A percentile compares a stretch with the other conserved stretches of the same genome.
Conservation (phyloP, 257 asterid species). For the Leptodermis oblonga region DNA sequence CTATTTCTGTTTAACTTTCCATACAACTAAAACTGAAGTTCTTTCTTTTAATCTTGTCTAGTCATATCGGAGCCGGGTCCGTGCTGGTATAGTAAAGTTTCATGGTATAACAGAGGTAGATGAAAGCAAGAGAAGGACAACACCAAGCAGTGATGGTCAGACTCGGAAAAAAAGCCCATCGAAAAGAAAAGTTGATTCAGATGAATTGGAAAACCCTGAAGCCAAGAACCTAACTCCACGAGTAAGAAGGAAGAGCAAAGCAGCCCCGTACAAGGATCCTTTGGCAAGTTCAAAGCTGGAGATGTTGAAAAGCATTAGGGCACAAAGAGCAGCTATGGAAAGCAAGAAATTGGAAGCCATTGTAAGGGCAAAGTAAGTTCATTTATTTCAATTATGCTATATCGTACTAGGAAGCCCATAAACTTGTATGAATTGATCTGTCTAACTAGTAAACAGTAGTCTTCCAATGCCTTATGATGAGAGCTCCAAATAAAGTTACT, state of each 20-base stretch:
- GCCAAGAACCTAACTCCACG: conserved; percentile 33
- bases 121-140: conserved; percentile 59
- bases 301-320: conserved; percentile 72
- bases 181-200: conserved; percentile 29
- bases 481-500: neutral
- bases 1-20: neutral
- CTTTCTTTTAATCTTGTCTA: conserved; percentile 20
- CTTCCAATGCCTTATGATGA: neutral
- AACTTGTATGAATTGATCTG: neutral
- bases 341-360: conserved; percentile 54
- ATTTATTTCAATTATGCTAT: neutral
- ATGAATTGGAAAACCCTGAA: conserved; percentile 27
- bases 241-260: conserved; percentile 36
- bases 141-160: conserved; percentile 42
- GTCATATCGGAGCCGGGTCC: conserved; percentile 68
- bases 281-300: conserved; percentile 67
- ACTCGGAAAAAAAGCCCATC: conserved; percentile 34
- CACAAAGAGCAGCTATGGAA: conserved; percentile 53
- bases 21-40: neutral
- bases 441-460: neutral
- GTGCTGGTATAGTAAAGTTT: conserved; percentile 60
- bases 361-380: conserved; percentile 67
- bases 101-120: conserved; percentile 54
- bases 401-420: neutral
- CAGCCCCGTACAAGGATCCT: conserved; percentile 75